Conservation (phyloP, 345 rosid species). For the Hibiscus syriacus region DNA sequence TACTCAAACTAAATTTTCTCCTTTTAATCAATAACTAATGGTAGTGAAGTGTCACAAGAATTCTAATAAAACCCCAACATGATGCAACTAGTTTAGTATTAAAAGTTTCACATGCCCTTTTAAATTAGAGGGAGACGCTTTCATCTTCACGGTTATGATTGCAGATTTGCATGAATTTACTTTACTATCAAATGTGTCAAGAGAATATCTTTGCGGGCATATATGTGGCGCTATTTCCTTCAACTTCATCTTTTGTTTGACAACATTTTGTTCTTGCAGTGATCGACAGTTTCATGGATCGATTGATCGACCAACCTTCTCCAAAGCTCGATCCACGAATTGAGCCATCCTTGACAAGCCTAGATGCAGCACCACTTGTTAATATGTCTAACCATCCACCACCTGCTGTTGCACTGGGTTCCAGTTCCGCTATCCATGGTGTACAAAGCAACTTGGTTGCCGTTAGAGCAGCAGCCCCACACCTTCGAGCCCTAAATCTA, state of each 20-base stretch:
- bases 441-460: background rate
- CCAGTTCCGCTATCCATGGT: background rate
- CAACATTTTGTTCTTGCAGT: constrained; percentile 4
- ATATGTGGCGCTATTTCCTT: background rate
- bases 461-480: constrained; percentile 6
- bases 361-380: background rate
- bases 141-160: background rate
- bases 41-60: too few species aligned
- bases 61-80: too few species aligned
- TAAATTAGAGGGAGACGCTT: background rate
- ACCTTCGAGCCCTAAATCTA: background rate
- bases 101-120: background rate
- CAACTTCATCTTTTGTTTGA: background rate
- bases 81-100: background rate
- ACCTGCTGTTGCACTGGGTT: background rate
- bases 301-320: constrained; percentile 5
- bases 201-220: background rate
- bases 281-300: background rate
- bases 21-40: too few species aligned
- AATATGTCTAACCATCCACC: constrained; percentile 2
- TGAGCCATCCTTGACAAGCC: constrained; percentile 2
- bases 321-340: background rate
- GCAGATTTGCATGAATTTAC: background rate
- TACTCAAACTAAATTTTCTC: too few species aligned
- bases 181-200: background rate